Evolutionary conservation across 768 basidiomycete genomes (phyloP).

Genomic region (Strobilomyces dryophilus): DNA sequence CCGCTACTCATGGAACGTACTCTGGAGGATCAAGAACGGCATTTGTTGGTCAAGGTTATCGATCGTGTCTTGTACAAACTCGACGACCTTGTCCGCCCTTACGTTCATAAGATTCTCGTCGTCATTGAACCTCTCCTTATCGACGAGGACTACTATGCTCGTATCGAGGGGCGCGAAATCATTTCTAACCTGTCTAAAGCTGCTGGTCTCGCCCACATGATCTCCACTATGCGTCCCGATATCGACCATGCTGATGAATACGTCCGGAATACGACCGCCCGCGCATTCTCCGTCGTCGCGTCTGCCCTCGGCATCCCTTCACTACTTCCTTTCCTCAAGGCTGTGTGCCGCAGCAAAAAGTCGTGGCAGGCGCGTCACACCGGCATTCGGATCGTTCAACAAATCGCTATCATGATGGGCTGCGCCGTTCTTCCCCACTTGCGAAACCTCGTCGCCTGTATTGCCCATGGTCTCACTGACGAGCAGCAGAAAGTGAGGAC

Average conservation of each 20-base stretch:
- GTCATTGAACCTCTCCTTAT: slow-evolving; percentile 99
- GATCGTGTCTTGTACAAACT: slow-evolving; percentile 98
- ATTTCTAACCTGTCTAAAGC: slow-evolving; percentile 99
- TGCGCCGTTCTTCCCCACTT: slow-evolving; percentile 97
- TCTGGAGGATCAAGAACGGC: slow-evolving; percentile 97
- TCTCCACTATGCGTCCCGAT: slow-evolving; percentile 99
- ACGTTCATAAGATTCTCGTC: slow-evolving; percentile 99
- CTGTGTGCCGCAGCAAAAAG: slow-evolving; percentile 97
- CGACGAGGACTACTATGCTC: slow-evolving; percentile 95
- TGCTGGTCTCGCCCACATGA: slow-evolving; percentile 99
- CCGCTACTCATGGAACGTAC: slow-evolving; percentile 98
- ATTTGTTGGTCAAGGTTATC: slow-evolving; percentile 97
- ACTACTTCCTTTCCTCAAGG: slow-evolving; percentile 95
- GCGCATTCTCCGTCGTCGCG: slow-evolving; percentile 98
- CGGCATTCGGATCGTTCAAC: slow-evolving; percentile 98
- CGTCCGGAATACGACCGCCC: slow-evolving; percentile 97
- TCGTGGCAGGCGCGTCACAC: slow-evolving; percentile 99
- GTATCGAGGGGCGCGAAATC: slow-evolving; percentile 98
- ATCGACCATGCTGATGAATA: slow-evolving; percentile 99
- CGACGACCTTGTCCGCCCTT: slow-evolving; percentile 97
- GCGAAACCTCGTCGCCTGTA: slow-evolving; percentile 93
- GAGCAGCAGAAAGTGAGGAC: slow-evolving; percentile 80
- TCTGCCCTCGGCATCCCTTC: slow-evolving; percentile 98
- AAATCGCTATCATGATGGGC: slow-evolving; percentile 99
- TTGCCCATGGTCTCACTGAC: slow-evolving; percentile 76